A percentile compares a stretch with the other conserved stretches of the same genome.
phyloP scores from a whole-genome alignment of 148 eudicot species.

The Fagopyrum esculentum region DNA sequence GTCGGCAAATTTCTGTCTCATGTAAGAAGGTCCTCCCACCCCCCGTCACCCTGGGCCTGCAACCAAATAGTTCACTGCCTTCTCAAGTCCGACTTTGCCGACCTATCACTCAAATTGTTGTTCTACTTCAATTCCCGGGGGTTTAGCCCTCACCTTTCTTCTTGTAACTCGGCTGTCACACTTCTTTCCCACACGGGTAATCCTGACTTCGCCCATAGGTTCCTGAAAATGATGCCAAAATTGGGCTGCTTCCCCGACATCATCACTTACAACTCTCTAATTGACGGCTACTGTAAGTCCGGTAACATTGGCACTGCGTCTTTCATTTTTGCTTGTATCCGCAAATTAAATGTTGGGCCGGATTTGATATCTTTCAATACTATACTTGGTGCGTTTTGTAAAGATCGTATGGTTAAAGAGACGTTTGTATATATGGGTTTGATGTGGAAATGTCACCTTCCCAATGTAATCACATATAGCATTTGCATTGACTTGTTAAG shows the following conservation, averaged over 20 bases:
- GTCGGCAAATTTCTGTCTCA: too few relatives aligned
- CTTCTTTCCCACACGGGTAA: conserved; percentile 5
- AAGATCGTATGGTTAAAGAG: conserved; percentile 15
- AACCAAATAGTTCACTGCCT: too few relatives aligned
- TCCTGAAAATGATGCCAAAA: conserved; percentile 11
- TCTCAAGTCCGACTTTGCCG: too few relatives aligned
- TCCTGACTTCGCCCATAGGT: conserved; percentile 14
- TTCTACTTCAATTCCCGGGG: too few relatives aligned
- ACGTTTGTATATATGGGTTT: conserved; percentile 20
- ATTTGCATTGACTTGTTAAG: conserved; percentile 13
- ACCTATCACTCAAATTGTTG: too few relatives aligned
- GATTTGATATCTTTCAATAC: background rate
- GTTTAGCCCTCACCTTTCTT: too few relatives aligned
- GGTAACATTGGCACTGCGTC: too few relatives aligned
- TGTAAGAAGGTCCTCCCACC: too few relatives aligned
- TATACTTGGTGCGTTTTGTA: conserved; percentile 22
- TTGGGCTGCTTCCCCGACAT: conserved; percentile 19
- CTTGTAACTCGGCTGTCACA: too few relatives aligned
- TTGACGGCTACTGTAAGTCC: conserved; percentile 18
- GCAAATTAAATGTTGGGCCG: too few relatives aligned
- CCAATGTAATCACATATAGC: conserved; percentile 18
- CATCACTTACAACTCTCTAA: conserved; percentile 18
- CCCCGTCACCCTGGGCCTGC: too few relatives aligned
- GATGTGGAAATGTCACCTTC: conserved; percentile 21
- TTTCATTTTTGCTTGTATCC: too few relatives aligned